Conservation (phyloP, 139 green algal species). For the Micractinium conductrix region DNA sequence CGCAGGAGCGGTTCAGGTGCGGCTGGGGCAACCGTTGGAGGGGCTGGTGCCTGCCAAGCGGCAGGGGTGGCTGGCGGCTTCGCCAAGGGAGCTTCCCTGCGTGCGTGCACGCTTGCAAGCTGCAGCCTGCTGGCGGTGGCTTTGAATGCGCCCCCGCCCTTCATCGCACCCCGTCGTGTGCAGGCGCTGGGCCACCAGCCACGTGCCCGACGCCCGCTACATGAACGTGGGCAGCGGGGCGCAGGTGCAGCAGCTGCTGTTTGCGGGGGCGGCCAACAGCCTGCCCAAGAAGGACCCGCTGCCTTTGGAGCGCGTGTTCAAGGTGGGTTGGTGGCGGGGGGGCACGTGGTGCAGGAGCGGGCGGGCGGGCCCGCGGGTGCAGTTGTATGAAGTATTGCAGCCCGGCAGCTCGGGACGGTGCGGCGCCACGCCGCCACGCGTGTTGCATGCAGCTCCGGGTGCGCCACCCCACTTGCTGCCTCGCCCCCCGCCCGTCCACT, state of each 20-base stretch:
- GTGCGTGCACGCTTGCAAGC: background rate
- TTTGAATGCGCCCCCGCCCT: background rate
- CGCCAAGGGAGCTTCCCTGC: background rate
- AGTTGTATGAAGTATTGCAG: too few species aligned
- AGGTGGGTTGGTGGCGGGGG: constrained; percentile 37
- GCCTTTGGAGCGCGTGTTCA: constrained; percentile 54
- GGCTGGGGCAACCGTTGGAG: background rate
- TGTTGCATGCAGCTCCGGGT: too few species aligned
- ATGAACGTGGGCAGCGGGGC: constrained; percentile 83
- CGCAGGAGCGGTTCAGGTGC: constrained; percentile 68
- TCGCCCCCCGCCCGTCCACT: too few species aligned
- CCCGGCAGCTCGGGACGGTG: too few species aligned
- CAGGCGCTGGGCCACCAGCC: constrained; percentile 65
- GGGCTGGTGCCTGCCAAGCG: background rate
- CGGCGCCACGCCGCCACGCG: too few species aligned
- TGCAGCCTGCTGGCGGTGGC: background rate
- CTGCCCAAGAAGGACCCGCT: constrained; percentile 42
- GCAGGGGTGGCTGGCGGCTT: background rate
- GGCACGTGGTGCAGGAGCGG: background rate
- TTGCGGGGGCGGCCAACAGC: constrained; percentile 64
- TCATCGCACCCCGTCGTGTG: background rate
- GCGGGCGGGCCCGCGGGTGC: too few species aligned
- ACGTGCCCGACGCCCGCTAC: constrained; percentile 62
- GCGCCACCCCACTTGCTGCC: too few species aligned
- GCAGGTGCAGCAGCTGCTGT: constrained; percentile 87